phyloP scores from a whole-genome alignment of 208 protist species.

The Trypanosoma vivax region DNA sequence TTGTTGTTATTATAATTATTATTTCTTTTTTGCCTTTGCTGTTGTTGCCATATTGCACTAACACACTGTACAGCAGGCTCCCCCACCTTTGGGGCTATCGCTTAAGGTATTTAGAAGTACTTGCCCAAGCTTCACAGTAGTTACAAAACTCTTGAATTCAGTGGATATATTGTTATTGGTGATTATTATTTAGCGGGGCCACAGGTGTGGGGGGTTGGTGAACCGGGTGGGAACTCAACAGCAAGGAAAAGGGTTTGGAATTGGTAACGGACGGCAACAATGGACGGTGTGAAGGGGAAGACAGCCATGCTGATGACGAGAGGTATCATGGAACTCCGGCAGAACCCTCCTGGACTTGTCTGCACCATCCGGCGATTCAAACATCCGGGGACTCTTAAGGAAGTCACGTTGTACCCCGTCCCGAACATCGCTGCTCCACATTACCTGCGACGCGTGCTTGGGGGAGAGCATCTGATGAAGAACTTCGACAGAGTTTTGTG shows the following conservation, averaged over 20 bases:
- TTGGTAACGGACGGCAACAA: slow-evolving; percentile 2
- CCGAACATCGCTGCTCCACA: slow-evolving; percentile 58
- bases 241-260: neutral
- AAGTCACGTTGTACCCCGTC: slow-evolving; percentile 74
- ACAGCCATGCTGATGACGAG: slow-evolving; percentile 75
- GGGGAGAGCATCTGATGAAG: slow-evolving; percentile 25
- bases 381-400: slow-evolving; percentile 62
- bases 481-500: slow-evolving; percentile 70
- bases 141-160: no score
- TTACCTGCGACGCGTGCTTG: slow-evolving; percentile 58
- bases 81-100: no score
- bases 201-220: no score
- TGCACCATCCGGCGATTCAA: slow-evolving; percentile 57
- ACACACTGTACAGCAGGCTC: no score
- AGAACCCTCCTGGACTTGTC: slow-evolving; percentile 56
- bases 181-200: no score
- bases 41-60: neutral
- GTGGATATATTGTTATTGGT: no score
- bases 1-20: slow-evolving; percentile 14
- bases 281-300: slow-evolving; percentile 55
- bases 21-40: slow-evolving; percentile 4
- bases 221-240: no score
- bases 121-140: no score
- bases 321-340: slow-evolving; percentile 79
- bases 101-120: no score